Percentiles rank a stretch among this genome's conserved stretches.
These are phyloP conservation scores for Evansstolkia leycettana DNA, from an alignment of 495 filamentous ascomycete species.

Conservation along the genomic window DNA sequence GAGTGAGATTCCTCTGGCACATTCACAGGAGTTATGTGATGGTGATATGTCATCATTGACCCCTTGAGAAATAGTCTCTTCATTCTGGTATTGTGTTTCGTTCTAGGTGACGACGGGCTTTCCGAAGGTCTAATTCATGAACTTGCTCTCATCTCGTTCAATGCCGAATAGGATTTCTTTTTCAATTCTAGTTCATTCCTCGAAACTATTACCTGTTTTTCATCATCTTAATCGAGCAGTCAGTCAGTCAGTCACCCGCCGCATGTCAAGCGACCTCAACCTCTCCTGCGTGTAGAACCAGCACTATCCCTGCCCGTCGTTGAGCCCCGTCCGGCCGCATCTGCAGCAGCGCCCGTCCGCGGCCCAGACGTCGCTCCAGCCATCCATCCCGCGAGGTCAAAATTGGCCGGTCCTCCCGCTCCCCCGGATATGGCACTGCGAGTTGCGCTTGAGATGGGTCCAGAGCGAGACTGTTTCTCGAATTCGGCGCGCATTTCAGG, in stretches of 20 bases:
- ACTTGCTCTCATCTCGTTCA: too few relatives aligned
- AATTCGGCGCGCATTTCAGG: conserved; percentile 87
- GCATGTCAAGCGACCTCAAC: conserved; percentile 11
- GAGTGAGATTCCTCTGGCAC: too few relatives aligned
- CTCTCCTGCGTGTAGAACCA: conserved; percentile 22
- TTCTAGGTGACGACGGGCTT: too few relatives aligned
- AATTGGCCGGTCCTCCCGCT: conserved; percentile 38
- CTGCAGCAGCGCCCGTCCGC: conserved; percentile 12
- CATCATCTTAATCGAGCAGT: background rate
- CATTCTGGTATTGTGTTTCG: too few relatives aligned
- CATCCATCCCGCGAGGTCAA: conserved; percentile 81
- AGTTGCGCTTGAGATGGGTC: conserved; percentile 41
- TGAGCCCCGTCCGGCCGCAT: conserved; percentile 13
- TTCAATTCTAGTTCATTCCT: background rate
- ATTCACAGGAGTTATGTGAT: too few relatives aligned
- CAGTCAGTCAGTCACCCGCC: background rate
- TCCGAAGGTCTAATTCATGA: too few relatives aligned
- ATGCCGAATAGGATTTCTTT: too few relatives aligned
- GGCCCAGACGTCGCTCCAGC: conserved; percentile 33
- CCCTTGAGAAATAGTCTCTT: too few relatives aligned
- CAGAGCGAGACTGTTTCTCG: conserved; percentile 73
- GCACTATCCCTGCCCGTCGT: conserved; percentile 25
- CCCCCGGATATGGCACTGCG: conserved; percentile 27
- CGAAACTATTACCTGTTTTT: background rate
- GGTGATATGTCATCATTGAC: too few relatives aligned